A percentile compares a stretch with the other conserved stretches of the same genome.
Evolutionary conservation across 805 yeast species (phyloP).

Genomic region (Saccharomycopsis sp.): DNA sequence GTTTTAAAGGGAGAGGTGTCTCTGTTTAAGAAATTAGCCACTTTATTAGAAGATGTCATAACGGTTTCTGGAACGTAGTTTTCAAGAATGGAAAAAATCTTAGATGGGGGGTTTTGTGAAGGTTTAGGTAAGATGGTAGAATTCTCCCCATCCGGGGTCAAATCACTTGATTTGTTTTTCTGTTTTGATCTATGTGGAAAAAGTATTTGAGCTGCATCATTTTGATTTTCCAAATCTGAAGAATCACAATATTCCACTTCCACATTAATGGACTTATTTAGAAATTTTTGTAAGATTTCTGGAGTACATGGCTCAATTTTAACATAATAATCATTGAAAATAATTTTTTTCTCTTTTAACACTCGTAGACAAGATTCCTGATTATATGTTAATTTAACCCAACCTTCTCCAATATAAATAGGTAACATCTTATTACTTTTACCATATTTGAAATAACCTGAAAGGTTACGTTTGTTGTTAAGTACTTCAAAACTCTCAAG

Average conservation of each 20-base stretch:
- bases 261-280: neutral
- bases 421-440: constrained; percentile 29
- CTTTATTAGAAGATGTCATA: no score
- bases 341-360: constrained; percentile 65
- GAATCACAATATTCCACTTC: neutral
- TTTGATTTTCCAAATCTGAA: no score
- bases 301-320: constrained; percentile 4
- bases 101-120: no score
- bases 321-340: constrained; percentile 9
- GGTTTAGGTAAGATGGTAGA: no score
- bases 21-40: no score
- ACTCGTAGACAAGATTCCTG: constrained; percentile 74
- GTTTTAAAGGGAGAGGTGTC: no score
- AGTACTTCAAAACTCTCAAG: constrained; percentile 58
- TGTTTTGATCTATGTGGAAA: no score
- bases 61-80: no score
- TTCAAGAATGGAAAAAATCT: no score
- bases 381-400: constrained; percentile 86
- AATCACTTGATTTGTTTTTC: no score
- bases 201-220: no score
- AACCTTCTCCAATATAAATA: constrained; percentile 73
- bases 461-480: constrained; percentile 14
- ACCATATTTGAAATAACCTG: constrained; percentile 12
- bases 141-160: no score
- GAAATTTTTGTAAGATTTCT: constrained; percentile 2